These are phyloP conservation scores for Aspergillus hortae DNA, from an alignment of 2,329 filamentous ascomycete species.

Conservation along the genomic window DNA sequence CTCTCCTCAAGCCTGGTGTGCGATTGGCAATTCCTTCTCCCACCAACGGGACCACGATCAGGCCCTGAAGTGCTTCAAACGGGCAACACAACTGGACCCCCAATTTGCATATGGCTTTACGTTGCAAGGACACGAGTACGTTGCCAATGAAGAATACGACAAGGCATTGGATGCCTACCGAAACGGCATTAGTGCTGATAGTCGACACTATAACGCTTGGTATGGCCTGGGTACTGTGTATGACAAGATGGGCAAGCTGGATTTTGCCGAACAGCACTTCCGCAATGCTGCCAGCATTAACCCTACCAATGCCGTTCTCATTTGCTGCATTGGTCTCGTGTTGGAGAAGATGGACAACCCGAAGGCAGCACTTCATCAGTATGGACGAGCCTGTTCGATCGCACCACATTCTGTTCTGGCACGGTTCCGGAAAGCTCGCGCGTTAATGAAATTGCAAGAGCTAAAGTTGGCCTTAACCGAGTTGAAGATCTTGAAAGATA, in stretches of 20 bases:
- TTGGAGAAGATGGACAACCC: constrained; percentile 85
- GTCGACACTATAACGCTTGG: constrained; percentile 96
- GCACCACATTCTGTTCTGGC: constrained; percentile 78
- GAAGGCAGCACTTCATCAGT: constrained; percentile 73
- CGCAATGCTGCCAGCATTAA: constrained; percentile 85
- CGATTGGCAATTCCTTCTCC: constrained; percentile 91
- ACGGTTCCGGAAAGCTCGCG: constrained; percentile 88
- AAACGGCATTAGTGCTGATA: constrained; percentile 78
- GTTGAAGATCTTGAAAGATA: constrained; percentile 80
- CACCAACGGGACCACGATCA: constrained; percentile 90
- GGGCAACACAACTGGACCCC: constrained; percentile 84
- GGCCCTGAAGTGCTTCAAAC: constrained; percentile 88
- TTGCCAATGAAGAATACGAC: constrained; percentile 95
- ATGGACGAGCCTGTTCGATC: constrained; percentile 75
- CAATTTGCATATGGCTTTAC: constrained; percentile 95
- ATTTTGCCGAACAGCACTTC: constrained; percentile 89
- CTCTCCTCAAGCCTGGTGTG: constrained; percentile 94
- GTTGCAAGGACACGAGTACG: constrained; percentile 90
- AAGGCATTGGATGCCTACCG: constrained; percentile 88
- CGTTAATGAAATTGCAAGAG: constrained; percentile 70
- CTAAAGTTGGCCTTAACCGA: constrained; percentile 73
- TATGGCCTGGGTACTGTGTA: constrained; percentile 82
- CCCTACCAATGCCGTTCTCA: constrained; percentile 85
- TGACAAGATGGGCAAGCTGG: constrained; percentile 84
- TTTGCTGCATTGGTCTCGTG: constrained; percentile 87